Base-by-base conservation (phyloP, 305 asterid genomes). In the Fraxinus latifolia region DNA sequence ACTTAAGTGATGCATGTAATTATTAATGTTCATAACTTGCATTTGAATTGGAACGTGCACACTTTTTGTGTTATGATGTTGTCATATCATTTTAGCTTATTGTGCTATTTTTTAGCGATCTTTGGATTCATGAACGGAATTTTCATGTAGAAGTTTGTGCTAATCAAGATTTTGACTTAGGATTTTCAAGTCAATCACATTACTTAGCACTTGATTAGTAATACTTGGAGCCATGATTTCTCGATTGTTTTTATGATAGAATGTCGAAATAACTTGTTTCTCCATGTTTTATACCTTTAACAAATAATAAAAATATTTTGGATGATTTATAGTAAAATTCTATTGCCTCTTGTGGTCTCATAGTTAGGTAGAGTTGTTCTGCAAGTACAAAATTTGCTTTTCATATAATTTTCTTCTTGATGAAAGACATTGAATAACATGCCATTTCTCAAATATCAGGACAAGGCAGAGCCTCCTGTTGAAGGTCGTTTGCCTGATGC, bases 401-500 rank as follows among this genome's bases (percentile, higher is more conserved):
- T 65, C 60, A 7, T 19, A 67, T 12, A 8, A n/a, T 21, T 44
- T 53, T 2, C 25, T 15, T 47, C 3, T 1, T 33, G 3, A 27
- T 21, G 31, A 23, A 73, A 33, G 27, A 62, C 4, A 27, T 12
- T 55, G 72, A 7, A 42, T 53, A 23, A 15, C 7, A 15, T 4
- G 77, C 7, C 8, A 50, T 77, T 23, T 33, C 82, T 74, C 27
- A 79, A 50, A 32, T 84, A 21, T 36, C 88, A 93, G 97, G 99
- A 96, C 90, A 90, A 93, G 86, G 75, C 19, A 1, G 95, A 93
- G 85, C 92, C 98, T 33, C 99, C 99, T 4, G 89, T 90, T 62
- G 97, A 94, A 80, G 99, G 99, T 65, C 98, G 98, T 80, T 80
- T 96, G 79, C 99, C 98, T 29, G 90, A 91, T 90, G 99, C 99